Evolutionary conservation across 2,329 filamentous ascomycete species (phyloP).

Genomic region (Hypoxylon sp.): DNA sequence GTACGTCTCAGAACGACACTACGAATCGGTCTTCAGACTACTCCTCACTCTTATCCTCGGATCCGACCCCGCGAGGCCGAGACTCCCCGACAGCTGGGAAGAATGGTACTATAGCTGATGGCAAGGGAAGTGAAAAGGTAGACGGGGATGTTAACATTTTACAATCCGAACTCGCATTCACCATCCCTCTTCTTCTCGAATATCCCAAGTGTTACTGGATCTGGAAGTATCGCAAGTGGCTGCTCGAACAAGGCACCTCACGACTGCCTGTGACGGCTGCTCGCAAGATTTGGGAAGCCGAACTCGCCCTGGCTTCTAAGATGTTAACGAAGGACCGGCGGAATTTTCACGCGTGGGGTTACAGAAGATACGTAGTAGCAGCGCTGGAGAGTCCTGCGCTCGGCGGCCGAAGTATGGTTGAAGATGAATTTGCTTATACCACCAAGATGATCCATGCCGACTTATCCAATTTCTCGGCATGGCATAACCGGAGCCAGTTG

Average conservation of each 20-base stretch:
- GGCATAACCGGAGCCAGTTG: constrained; percentile 90
- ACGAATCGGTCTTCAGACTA: constrained; percentile 74
- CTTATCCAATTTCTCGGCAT: constrained; percentile 96
- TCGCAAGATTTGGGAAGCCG: constrained; percentile 82
- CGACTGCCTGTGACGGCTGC: constrained; percentile 71
- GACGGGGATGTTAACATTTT: constrained; percentile 67
- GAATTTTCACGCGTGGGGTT: constrained; percentile 98
- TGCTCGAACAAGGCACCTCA: constrained; percentile 78
- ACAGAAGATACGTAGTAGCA: constrained; percentile 83
- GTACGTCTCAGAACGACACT: constrained; percentile 67
- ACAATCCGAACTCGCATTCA: constrained; percentile 82
- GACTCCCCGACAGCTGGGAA: constrained; percentile 67
- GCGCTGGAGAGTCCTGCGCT: constrained; percentile 75
- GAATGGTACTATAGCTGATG: constrained; percentile 66
- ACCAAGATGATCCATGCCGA: constrained; percentile 88
- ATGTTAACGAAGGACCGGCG: constrained; percentile 89
- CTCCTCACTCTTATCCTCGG: constrained; percentile 69
- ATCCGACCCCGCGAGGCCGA: constrained; percentile 64
- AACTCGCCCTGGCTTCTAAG: constrained; percentile 85
- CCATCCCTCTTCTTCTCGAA: constrained; percentile 85
- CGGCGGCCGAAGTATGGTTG: constrained; percentile 74
- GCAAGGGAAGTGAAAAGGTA: constrained; percentile 46
- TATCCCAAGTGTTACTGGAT: constrained; percentile 99
- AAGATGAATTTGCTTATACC: constrained; percentile 90
- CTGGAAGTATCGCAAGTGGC: constrained; percentile 95